These are phyloP conservation scores for Tulasnella sp. DNA, from an alignment of 768 basidiomycete genomes.

Conservation along the genomic window DNA sequence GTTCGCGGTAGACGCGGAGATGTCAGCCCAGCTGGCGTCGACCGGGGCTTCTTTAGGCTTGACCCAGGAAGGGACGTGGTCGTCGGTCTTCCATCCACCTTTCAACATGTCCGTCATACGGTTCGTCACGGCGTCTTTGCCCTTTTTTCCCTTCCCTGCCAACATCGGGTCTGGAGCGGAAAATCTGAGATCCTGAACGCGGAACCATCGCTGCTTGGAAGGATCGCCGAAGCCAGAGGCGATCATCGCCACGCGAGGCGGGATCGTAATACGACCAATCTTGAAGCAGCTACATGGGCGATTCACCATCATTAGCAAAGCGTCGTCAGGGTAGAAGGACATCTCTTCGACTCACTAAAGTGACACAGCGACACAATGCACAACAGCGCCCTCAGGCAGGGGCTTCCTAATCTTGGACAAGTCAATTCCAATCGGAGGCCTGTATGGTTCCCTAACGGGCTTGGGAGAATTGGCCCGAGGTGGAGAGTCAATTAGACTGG, in stretches of 20 bases:
- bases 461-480: not conserved
- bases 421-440: not conserved
- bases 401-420: not conserved
- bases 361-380: conserved; percentile 16
- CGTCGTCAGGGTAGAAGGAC: not conserved
- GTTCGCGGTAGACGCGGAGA: not conserved
- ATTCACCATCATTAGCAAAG: not conserved
- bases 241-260: conserved; percentile 14
- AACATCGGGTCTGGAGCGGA: not conserved
- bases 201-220: conserved; percentile 14
- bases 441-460: not conserved
- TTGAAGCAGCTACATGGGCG: conserved; percentile 14
- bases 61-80: not conserved
- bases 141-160: not conserved
- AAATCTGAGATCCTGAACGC: conserved; percentile 14
- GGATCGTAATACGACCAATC: conserved; percentile 15
- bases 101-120: conserved; percentile 14
- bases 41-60: not conserved
- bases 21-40: not conserved
- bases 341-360: conserved; percentile 1
- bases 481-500: not conserved
- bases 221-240: conserved; percentile 13
- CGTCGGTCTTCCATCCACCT: conserved; percentile 16
- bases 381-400: conserved; percentile 13
- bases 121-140: not conserved